Percentiles rank a stretch among this genome's conserved stretches.
These are phyloP conservation scores for Aspergillus sp. DNA, from an alignment of 2,329 filamentous ascomycete species.

Conservation along the genomic window DNA sequence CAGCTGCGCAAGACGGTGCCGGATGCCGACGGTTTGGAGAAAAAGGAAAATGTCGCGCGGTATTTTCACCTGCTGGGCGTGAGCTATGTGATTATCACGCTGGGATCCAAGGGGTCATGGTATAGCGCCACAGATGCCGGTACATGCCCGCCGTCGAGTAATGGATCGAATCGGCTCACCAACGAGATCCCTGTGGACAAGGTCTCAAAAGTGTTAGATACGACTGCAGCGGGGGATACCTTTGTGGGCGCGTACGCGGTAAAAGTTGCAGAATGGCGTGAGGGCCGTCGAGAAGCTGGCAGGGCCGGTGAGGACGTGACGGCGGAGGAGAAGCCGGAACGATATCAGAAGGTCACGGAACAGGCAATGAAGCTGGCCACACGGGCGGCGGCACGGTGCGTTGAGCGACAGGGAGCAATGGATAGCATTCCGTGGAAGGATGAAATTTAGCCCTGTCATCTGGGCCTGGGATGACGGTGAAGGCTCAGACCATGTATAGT, in stretches of 20 bases:
- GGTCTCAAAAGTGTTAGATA: constrained; percentile 71
- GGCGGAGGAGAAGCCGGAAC: constrained; percentile 25
- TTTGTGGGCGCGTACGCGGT: constrained; percentile 86
- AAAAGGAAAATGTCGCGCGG: constrained; percentile 47
- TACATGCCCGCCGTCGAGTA: constrained; percentile 29
- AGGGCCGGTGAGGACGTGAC: constrained; percentile 44
- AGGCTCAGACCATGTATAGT: no score
- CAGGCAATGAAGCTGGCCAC: constrained; percentile 37
- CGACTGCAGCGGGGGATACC: constrained; percentile 88
- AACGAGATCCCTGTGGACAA: constrained; percentile 54
- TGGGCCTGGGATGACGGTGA: no score
- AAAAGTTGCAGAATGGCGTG: constrained; percentile 51
- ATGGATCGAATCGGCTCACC: constrained; percentile 21
- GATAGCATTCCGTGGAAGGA: constrained; percentile 42
- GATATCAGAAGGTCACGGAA: constrained; percentile 39
- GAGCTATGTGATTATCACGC: constrained; percentile 69
- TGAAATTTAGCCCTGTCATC: constrained; percentile 16
- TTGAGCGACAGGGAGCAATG: constrained; percentile 40
- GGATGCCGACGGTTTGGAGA: constrained; percentile 34
- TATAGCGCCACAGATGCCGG: constrained; percentile 48
- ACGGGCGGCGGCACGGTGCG: constrained; percentile 37
- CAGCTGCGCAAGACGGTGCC: constrained; percentile 21
- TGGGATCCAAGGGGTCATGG: constrained; percentile 71
- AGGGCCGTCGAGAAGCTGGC: constrained; percentile 35
- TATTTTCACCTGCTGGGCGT: constrained; percentile 64